phyloP scores from a whole-genome alignment of 2,329 filamentous ascomycete species.

The Trichophaea hybrida region DNA sequence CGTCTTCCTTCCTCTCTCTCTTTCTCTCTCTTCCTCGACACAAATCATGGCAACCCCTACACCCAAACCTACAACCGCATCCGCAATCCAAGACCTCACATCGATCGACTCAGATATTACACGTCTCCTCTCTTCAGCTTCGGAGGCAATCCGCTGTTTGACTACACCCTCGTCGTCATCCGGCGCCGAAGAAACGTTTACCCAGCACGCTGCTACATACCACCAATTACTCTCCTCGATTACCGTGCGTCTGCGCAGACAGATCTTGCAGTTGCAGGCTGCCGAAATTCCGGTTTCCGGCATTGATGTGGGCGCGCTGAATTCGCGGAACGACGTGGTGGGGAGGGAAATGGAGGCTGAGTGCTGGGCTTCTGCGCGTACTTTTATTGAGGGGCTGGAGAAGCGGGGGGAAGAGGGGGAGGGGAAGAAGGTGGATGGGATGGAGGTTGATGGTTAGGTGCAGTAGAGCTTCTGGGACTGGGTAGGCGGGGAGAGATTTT shows the following conservation, averaged over 20 bases:
- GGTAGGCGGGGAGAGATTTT: no score
- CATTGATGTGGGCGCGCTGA: conserved; percentile 21
- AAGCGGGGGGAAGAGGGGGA: conserved; percentile 1
- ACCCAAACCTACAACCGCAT: not conserved
- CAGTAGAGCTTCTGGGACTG: not conserved
- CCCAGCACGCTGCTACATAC: conserved; percentile 11
- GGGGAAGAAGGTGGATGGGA: not conserved
- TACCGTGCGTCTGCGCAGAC: conserved; percentile 16
- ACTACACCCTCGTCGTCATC: not conserved
- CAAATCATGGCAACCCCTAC: not conserved
- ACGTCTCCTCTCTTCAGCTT: conserved; percentile 40
- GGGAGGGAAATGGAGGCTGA: conserved; percentile 24
- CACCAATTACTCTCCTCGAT: conserved; percentile 19
- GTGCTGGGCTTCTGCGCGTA: conserved; percentile 17
- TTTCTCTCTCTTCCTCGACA: not conserved
- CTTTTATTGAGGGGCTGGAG: conserved; percentile 5
- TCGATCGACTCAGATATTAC: conserved; percentile 47
- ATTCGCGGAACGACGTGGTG: conserved; percentile 21
- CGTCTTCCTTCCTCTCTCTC: not conserved
- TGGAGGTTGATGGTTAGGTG: not conserved
- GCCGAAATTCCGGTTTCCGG: conserved; percentile 18
- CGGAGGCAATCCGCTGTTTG: conserved; percentile 14
- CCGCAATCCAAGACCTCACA: conserved; percentile 49
- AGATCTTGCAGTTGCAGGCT: conserved; percentile 21
- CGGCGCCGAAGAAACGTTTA: conserved; percentile 7